A percentile compares a stretch with the other conserved stretches of the same genome.
Evolutionary conservation across 2,329 filamentous ascomycete genomes (phyloP).

Genomic region (Drechslerella stenobrocha): DNA sequence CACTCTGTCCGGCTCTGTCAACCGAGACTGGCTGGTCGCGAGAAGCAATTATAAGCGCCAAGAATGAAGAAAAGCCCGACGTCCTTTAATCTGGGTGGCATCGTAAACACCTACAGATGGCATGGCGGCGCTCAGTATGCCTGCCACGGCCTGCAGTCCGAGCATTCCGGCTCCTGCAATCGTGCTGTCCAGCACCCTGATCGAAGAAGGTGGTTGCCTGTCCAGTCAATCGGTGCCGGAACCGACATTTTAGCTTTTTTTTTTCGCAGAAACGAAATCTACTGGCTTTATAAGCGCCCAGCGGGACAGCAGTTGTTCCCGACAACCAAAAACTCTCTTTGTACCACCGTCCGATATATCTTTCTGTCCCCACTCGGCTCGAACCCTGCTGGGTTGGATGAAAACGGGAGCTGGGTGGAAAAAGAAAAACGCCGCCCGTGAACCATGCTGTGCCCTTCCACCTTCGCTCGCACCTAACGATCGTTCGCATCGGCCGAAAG

Average conservation of each 20-base stretch:
- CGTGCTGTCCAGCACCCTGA: background rate
- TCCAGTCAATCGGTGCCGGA: background rate
- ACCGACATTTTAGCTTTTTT: background rate
- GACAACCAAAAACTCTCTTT: slow-evolving; percentile 26
- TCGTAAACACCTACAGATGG: too few relatives aligned
- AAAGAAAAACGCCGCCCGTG: slow-evolving; percentile 31
- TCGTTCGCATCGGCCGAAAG: slow-evolving; percentile 21
- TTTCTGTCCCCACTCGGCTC: background rate
- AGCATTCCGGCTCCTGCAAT: background rate
- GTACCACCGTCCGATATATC: background rate
- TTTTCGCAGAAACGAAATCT: slow-evolving; percentile 18
- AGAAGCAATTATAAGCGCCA: slow-evolving; percentile 35
- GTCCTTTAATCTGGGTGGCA: background rate
- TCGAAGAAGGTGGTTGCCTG: background rate
- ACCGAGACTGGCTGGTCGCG: slow-evolving; percentile 29
- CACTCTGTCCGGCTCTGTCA: slow-evolving; percentile 27
- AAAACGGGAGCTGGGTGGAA: too few relatives aligned
- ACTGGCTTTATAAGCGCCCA: background rate
- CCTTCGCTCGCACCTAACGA: slow-evolving; percentile 5
- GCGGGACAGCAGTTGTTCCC: slow-evolving; percentile 27
- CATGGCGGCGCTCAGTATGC: too few relatives aligned
- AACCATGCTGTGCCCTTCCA: slow-evolving; percentile 22
- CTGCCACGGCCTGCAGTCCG: too few relatives aligned
- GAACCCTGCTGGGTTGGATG: slow-evolving; percentile 5
- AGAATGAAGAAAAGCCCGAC: background rate